Evolutionary conservation across 352 stramenopile species (phyloP).

Genomic region (Phytophthora tubulina): DNA sequence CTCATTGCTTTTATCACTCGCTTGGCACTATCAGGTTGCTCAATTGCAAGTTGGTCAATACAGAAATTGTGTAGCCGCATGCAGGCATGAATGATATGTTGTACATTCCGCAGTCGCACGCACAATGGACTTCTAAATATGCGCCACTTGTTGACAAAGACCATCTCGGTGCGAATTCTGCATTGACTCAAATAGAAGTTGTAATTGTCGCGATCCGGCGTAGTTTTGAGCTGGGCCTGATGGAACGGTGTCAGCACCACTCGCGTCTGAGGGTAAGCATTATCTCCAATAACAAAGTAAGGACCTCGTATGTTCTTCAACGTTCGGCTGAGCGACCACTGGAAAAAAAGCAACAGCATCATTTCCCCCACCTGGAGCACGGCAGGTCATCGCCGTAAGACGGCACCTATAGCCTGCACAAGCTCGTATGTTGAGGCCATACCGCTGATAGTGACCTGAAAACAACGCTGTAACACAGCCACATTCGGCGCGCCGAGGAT

Average conservation of each 20-base stretch:
- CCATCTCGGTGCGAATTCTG: conserved; percentile 19
- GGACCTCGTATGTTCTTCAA: neutral
- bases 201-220: conserved; percentile 8
- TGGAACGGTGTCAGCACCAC: conserved; percentile 14
- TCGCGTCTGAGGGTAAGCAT: conserved; percentile 6
- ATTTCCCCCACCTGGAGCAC: conserved; percentile 13
- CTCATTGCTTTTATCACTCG: neutral
- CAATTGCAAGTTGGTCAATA: conserved; percentile 3
- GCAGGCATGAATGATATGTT: conserved; percentile 3
- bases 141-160: conserved; percentile 21
- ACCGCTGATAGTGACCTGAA: conserved; percentile 17
- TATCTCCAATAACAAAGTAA: conserved; percentile 19
- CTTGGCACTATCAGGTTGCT: neutral
- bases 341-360: neutral
- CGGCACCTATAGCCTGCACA: conserved; percentile 2
- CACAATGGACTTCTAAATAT: conserved; percentile 3
- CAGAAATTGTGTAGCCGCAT: conserved; percentile 18
- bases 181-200: conserved; percentile 19
- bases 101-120: neutral
- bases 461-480: conserved; percentile 12
- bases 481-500: neutral
- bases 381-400: conserved; percentile 18
- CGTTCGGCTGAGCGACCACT: neutral
- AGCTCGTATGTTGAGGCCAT: conserved; percentile 16
- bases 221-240: neutral